phyloP scores from a whole-genome alignment of 495 filamentous ascomycete genomes.

The Daldinia bambusicola region DNA sequence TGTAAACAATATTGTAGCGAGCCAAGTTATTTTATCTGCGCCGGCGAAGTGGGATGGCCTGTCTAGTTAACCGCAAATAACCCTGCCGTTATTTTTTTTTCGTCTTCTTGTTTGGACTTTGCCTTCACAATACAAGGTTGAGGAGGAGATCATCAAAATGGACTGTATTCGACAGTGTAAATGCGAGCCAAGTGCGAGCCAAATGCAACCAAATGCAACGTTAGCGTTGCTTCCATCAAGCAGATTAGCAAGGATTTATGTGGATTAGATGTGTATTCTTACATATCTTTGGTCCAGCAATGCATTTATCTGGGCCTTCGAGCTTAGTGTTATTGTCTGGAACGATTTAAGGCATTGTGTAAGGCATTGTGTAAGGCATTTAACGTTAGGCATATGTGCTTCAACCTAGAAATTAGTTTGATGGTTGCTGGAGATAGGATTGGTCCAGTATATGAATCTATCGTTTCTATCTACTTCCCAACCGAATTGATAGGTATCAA shows the following conservation, averaged over 20 bases:
- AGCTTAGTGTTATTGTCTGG: slow-evolving; percentile 2
- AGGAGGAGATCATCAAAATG: slow-evolving; percentile 31
- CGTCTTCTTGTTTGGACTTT: slow-evolving; percentile 13
- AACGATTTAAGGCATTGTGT: slow-evolving; percentile 2
- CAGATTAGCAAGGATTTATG: slow-evolving; percentile 6
- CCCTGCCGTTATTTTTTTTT: slow-evolving; percentile 25
- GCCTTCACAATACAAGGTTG: slow-evolving; percentile 28
- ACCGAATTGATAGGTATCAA: slow-evolving; percentile 1
- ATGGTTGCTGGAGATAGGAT: background rate
- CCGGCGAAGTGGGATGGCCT: slow-evolving; percentile 22
- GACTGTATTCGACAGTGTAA: slow-evolving; percentile 21
- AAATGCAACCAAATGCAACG: slow-evolving; percentile 25
- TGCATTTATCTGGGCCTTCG: slow-evolving; percentile 4
- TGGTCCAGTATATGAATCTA: background rate
- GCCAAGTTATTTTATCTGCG: slow-evolving; percentile 10
- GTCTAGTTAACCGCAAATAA: slow-evolving; percentile 10
- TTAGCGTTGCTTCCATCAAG: slow-evolving; percentile 26
- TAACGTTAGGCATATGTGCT: slow-evolving; percentile 18
- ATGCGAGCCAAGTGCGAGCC: slow-evolving; percentile 25
- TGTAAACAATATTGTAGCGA: slow-evolving; percentile 18
- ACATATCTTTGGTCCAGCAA: slow-evolving; percentile 16
- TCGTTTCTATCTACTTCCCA: background rate
- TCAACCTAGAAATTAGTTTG: slow-evolving; percentile 3
- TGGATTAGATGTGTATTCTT: background rate
- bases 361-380: slow-evolving; percentile 13